Evolutionary conservation across 768 basidiomycete genomes (phyloP).

Genomic region (Chiua virens): DNA sequence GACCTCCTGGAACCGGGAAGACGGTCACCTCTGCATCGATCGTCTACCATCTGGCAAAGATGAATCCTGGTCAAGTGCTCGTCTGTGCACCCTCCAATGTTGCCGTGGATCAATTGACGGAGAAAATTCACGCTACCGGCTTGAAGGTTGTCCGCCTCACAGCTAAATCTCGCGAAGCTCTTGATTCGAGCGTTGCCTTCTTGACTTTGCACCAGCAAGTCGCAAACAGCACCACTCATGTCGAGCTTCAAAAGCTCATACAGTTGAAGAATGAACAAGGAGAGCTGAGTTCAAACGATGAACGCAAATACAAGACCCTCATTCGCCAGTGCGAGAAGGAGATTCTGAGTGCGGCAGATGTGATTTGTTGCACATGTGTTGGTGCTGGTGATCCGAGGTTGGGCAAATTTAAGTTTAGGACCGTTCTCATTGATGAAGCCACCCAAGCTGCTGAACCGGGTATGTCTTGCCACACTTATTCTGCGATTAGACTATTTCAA

Average conservation of each 20-base stretch:
- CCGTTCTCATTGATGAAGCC: slow-evolving; percentile 97
- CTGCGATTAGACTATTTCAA: slow-evolving; percentile 7
- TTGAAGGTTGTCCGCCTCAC: slow-evolving; percentile 97
- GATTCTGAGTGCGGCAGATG: slow-evolving; percentile 91
- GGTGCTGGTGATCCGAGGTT: slow-evolving; percentile 96
- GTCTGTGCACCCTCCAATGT: slow-evolving; percentile 99
- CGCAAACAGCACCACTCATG: slow-evolving; percentile 92
- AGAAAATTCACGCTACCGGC: slow-evolving; percentile 99
- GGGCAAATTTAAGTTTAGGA: slow-evolving; percentile 97
- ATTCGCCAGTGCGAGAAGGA: slow-evolving; percentile 97
- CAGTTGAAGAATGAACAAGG: slow-evolving; percentile 98
- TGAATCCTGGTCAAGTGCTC: slow-evolving; percentile 99
- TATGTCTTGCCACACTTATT: slow-evolving; percentile 31
- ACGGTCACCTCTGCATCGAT: slow-evolving; percentile 99
- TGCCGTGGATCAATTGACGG: slow-evolving; percentile 97
- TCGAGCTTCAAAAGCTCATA: slow-evolving; percentile 97
- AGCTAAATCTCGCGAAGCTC: slow-evolving; percentile 96
- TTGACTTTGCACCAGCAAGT: slow-evolving; percentile 97
- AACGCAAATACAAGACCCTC: slow-evolving; percentile 95
- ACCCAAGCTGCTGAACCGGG: slow-evolving; percentile 98
- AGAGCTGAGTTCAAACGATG: slow-evolving; percentile 93
- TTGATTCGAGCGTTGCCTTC: slow-evolving; percentile 94
- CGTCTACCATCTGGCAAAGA: slow-evolving; percentile 97
- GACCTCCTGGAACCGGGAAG: slow-evolving; percentile 98
- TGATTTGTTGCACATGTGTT: slow-evolving; percentile 98